Evolutionary conservation across 768 basidiomycete genomes (phyloP), one percentile per base, ranked within the genome.

Genomic region (Amanita phalloides): DNA sequence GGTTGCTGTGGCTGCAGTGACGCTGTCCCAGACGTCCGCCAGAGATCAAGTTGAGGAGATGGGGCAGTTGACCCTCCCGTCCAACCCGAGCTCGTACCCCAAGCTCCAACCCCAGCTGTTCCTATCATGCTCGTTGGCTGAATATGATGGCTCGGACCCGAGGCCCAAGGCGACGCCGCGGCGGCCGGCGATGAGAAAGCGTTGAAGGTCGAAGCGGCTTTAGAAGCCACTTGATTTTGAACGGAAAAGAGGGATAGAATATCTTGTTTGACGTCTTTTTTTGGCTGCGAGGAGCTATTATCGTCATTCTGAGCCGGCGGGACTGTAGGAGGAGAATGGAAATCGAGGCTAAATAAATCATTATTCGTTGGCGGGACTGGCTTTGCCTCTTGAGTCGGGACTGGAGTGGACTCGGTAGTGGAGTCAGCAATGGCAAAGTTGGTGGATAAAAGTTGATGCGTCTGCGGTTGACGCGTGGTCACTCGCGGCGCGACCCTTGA

Each of bases 261-360:
- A 57, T 94, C 86, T 50, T 88, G 77, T 58, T 91, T 93, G 42
- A 83, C 75, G 59, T 89, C 84, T 61, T 87, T 89, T 63, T 74
- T 75, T 0, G 75, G 71, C 41, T 62, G 64, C 5, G 64, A 55
- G 0, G 68, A 50, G 1, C 65, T 49, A 53, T 61, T 58, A n/a
- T 60, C 51, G 7, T 56, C 26, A 9, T 11, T 23, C 6, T 71
- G 41, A 5, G 70, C 28, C 46, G 25, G 35, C 10, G 51, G 4
- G 10, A 69, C 57, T 33, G 33, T 13, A 7, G 33, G 33, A 2
- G 77, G 59, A 1, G 81, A 71, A 57, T 86, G 84, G 66, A 94
- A 95, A 65, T 94, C 90, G 50, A 94, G 81, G 25, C 84, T 79
- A 63, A 94, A 93, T 6, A 95, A 69, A 58, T 88, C 86, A 55